These are phyloP conservation scores for Chaetomium sp. DNA, from an alignment of 2,329 filamentous ascomycete genomes.

Conservation along the genomic window DNA sequence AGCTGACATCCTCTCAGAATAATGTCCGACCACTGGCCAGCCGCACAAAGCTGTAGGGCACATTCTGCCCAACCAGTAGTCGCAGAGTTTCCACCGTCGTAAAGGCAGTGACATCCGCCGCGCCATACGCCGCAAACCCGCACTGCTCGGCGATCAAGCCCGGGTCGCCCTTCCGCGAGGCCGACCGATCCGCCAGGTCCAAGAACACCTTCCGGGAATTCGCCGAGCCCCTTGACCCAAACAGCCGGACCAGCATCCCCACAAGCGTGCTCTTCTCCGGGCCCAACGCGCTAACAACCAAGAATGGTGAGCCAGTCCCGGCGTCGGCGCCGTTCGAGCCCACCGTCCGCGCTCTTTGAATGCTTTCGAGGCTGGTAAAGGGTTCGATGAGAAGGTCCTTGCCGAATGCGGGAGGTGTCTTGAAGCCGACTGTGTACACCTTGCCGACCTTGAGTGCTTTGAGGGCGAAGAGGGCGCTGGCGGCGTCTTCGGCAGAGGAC, in stretches of 20 bases:
- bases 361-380: conserved; percentile 72
- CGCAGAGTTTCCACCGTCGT: conserved; percentile 81
- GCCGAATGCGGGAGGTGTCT: conserved; percentile 62
- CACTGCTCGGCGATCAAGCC: conserved; percentile 69
- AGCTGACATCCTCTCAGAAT: conserved; percentile 42
- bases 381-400: conserved; percentile 73
- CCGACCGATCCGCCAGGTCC: conserved; percentile 68
- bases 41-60: conserved; percentile 83
- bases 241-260: conserved; percentile 75
- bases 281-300: conserved; percentile 77
- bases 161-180: conserved; percentile 66
- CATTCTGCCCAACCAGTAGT: conserved; percentile 80
- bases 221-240: conserved; percentile 52
- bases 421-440: conserved; percentile 84
- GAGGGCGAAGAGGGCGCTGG: conserved; percentile 76
- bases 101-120: conserved; percentile 79
- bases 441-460: conserved; percentile 74
- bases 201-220: conserved; percentile 71
- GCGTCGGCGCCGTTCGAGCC: conserved; percentile 36
- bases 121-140: conserved; percentile 78
- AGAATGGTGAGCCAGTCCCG: conserved; percentile 66
- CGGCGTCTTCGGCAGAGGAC: conserved; percentile 72
- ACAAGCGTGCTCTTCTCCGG: conserved; percentile 79
- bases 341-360: conserved; percentile 55
- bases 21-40: conserved; percentile 62